phyloP scores from a whole-genome alignment of 257 asterid genomes.

The Plantago elongata region DNA sequence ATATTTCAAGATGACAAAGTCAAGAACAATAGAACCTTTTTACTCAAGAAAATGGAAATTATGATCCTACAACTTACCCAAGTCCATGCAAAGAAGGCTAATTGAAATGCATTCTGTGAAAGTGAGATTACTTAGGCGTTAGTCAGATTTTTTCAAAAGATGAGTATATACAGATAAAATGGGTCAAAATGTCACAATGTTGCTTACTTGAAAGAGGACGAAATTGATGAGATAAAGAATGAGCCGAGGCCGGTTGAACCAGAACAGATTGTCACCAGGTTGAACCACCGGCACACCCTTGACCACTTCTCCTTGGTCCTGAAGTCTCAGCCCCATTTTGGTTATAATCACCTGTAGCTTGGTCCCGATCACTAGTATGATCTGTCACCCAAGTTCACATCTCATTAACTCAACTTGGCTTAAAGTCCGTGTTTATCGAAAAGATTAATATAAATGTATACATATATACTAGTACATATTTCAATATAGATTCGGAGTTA shows the following conservation, averaged over 20 bases:
- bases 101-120: constrained; percentile 88
- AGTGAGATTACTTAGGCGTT: neutral
- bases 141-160: no score
- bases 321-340: constrained; percentile 78
- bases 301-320: constrained; percentile 70
- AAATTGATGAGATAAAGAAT: constrained; percentile 73
- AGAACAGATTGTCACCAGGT: constrained; percentile 75
- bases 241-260: constrained; percentile 81
- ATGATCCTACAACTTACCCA: constrained; percentile 43
- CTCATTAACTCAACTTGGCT: neutral
- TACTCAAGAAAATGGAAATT: no score
- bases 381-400: constrained; percentile 30
- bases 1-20: neutral
- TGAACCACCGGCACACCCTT: constrained; percentile 77
- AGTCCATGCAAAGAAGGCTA: constrained; percentile 94
- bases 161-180: no score
- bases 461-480: no score
- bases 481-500: no score
- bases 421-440: neutral
- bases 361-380: constrained; percentile 73
- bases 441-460: neutral
- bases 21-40: neutral
- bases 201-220: constrained; percentile 76
- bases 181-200: no score
- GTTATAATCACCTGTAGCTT: constrained; percentile 87